Conservation (phyloP, 169 alveolate genomes). For the Cryptosporidium felis region DNA sequence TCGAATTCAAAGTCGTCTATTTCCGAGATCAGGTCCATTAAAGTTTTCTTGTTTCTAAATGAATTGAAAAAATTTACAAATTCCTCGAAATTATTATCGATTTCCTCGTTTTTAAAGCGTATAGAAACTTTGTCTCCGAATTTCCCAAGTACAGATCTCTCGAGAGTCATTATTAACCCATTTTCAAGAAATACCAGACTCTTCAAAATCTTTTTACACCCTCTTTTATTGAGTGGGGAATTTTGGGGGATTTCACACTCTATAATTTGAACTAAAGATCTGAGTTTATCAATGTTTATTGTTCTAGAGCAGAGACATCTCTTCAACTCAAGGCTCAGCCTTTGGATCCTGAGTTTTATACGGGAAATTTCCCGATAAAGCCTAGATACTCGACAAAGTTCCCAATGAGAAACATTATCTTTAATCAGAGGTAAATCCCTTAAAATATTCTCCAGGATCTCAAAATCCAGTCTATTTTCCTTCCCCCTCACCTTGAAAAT, state of each 20-base stretch:
- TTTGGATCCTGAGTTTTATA: not conserved
- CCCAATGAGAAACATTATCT: too few species aligned
- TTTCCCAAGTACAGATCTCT: not conserved
- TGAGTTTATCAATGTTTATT: slow-evolving; percentile 7
- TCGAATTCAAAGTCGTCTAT: too few species aligned
- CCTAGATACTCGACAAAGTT: too few species aligned
- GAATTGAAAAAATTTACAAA: not conserved
- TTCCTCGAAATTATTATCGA: not conserved
- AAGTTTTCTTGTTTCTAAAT: not conserved
- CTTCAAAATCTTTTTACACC: not conserved
- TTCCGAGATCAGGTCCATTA: not conserved
- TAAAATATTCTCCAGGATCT: not conserved
- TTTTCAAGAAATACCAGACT: not conserved
- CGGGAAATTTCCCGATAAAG: not conserved
- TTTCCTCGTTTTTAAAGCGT: not conserved
- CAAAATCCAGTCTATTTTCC: not conserved
- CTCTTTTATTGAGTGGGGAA: not conserved
- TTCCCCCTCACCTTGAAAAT: not conserved
- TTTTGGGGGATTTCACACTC: slow-evolving; percentile 12
- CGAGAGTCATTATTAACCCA: not conserved
- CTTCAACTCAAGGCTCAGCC: not conserved
- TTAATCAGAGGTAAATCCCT: not conserved
- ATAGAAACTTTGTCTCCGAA: not conserved
- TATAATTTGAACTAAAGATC: not conserved
- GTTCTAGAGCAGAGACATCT: not conserved